Base-by-base conservation (phyloP, 2,329 filamentous ascomycete species). In the Fusarium begoniae region DNA sequence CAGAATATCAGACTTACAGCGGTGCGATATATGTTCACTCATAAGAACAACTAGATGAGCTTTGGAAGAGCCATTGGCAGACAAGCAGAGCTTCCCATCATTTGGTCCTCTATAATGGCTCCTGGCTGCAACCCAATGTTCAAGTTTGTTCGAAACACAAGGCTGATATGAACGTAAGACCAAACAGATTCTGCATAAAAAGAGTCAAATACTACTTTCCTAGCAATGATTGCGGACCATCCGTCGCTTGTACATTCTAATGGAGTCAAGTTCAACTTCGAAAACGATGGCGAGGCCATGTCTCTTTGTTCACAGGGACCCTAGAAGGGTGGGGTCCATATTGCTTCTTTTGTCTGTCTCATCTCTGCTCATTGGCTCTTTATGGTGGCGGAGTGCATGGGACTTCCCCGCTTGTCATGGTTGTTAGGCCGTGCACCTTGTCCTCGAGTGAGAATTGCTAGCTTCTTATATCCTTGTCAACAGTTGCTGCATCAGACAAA, bases 281-380 rank as follows among this genome's bases (percentile, higher is more conserved):
- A 32, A 51, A 56, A 45, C 20, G 40, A 40, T 50, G 51, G 30
- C 51, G 41, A 63, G 54, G 57, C 73, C 73, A 54, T 57, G 66
- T 66, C 63, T 66, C 53, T 50, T 58, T 60, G 55, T 50, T 55
- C 64, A 66, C 64, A 37, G 48, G 54, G 48, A 56, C 63, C 61
- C 66, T 64, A 47, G 65, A 38, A 58, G 30, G 63, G 78, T 66
- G 77, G 74, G 67, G 43, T 58, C 41, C 61, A 69, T 64, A 77
- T 79, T 79, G 75, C 78, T 79, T 79, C 77, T 79, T 79, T 79
- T 63, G 77, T 72, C 66, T 53, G 24, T 48, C 32, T 26, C 32
- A 51, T 38, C 67, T 58, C 41, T 64, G 58, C 54, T 59, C 60
- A 79, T 79, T 79, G 78, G 78, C 28, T 45, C 60, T 28, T 28